These are phyloP conservation scores for Leishmania tropica DNA, from an alignment of 208 protist species.

Conservation along the genomic window DNA sequence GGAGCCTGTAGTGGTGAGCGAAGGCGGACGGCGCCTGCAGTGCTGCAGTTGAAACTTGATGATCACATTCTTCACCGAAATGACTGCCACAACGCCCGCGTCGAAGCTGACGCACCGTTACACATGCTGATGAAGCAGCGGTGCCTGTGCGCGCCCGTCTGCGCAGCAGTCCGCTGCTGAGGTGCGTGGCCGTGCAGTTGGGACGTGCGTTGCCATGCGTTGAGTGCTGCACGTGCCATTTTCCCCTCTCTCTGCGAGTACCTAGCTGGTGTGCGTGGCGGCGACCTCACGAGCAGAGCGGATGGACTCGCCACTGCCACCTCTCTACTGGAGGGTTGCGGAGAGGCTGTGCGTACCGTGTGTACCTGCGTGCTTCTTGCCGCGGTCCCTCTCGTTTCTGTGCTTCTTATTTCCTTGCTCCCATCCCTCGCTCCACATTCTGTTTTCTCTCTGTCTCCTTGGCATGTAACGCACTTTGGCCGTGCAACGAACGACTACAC, in stretches of 20 bases:
- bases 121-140: neutral
- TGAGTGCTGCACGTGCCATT: neutral
- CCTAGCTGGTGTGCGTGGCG: neutral
- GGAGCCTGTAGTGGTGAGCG: conserved; percentile 11
- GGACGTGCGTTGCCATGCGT: neutral
- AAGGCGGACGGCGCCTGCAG: neutral
- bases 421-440: neutral
- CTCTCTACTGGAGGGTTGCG: no score
- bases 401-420: neutral
- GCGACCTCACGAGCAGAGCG: neutral
- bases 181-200: neutral
- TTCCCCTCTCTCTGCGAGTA: neutral
- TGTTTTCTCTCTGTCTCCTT: neutral
- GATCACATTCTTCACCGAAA: conserved; percentile 1
- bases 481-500: neutral
- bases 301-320: neutral
- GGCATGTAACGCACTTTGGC: neutral
- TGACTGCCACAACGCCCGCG: neutral
- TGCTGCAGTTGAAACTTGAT: neutral
- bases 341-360: neutral
- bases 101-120: neutral
- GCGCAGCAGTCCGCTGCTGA: neutral
- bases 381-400: neutral
- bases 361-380: neutral
- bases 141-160: neutral